A percentile compares a stretch with the other conserved stretches of the same genome.
Conservation (phyloP, 2,329 filamentous ascomycete species). For the Biscogniauxia sp. region DNA sequence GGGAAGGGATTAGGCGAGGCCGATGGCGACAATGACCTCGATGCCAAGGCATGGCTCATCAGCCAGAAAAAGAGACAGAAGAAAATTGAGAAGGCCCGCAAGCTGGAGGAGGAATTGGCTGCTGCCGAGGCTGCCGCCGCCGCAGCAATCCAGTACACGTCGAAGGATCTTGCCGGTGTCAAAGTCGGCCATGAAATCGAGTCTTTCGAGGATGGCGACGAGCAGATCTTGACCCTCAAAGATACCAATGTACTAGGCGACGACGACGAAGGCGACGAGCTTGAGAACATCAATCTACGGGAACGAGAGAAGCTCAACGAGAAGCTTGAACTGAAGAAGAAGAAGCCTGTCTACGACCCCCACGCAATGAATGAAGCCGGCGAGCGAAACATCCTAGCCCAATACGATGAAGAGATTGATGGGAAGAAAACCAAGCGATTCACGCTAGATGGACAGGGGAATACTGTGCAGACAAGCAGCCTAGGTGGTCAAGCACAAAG, state of each 20-base stretch:
- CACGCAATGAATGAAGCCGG: constrained; percentile 67
- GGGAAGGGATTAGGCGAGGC: constrained; percentile 81
- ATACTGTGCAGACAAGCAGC: constrained; percentile 60
- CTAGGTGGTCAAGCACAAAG: constrained; percentile 52
- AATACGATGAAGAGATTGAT: constrained; percentile 94
- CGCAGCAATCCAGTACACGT: constrained; percentile 69
- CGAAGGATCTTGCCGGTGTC: constrained; percentile 83
- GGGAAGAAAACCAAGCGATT: constrained; percentile 89
- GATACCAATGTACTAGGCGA: constrained; percentile 79
- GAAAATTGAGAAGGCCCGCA: constrained; percentile 77
- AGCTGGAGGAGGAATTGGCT: constrained; percentile 71
- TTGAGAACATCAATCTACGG: constrained; percentile 72
- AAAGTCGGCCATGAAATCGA: constrained; percentile 86
- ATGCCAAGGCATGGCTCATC: constrained; percentile 83
- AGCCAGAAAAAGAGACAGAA: constrained; percentile 92
- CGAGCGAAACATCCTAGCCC: constrained; percentile 69
- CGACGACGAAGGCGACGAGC: constrained; percentile 83
- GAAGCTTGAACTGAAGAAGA: constrained; percentile 83
- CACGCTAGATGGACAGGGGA: constrained; percentile 77
- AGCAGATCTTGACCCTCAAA: constrained; percentile 92
- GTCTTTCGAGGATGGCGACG: constrained; percentile 76
- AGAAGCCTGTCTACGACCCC: constrained; percentile 84
- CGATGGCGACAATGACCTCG: constrained; percentile 62
- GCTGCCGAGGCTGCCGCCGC: constrained; percentile 68
- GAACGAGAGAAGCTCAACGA: constrained; percentile 73